Conservation (phyloP, 257 asterid genomes). For the Gentiana straminea region DNA sequence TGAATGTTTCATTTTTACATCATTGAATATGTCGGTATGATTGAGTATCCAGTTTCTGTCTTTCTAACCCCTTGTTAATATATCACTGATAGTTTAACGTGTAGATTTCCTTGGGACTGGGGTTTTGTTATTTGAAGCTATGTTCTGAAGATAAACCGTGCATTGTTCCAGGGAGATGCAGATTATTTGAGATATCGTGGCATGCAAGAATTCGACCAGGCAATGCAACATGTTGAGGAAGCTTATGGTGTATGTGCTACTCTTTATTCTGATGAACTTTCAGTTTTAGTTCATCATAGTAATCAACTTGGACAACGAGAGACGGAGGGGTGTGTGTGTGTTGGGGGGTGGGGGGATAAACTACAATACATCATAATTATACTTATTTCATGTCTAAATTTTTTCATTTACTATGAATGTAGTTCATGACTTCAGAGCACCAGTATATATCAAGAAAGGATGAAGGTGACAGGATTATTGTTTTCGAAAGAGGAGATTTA, state of each 20-base stretch:
- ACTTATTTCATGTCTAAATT: no score
- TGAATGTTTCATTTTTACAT: no score
- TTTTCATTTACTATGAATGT: conserved; percentile 11
- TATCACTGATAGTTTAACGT: no score
- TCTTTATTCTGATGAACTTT: conserved; percentile 7
- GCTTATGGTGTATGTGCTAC: conserved; percentile 52
- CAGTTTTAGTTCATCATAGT: conserved; percentile 6
- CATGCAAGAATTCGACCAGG: conserved; percentile 90
- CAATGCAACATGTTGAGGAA: conserved; percentile 95
- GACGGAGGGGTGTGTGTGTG: no score
- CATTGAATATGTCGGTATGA: no score
- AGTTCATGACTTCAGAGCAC: conserved; percentile 96
- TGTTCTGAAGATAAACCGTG: no score
- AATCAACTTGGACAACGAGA: not conserved
- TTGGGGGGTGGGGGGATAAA: no score
- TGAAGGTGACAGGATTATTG: conserved; percentile 69
- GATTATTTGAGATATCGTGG: conserved; percentile 65
- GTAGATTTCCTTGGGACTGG: conserved; percentile 13
- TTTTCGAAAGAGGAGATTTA: conserved; percentile 75
- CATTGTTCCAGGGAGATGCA: conserved; percentile 69
- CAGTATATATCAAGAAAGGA: conserved; percentile 75
- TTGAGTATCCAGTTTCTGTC: no score
- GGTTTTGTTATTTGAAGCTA: not conserved
- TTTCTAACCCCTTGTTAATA: no score
- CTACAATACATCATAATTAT: no score